Base-by-base conservation (phyloP, 2,329 filamentous ascomycete species). In the Rhynchosporium graminicola region DNA sequence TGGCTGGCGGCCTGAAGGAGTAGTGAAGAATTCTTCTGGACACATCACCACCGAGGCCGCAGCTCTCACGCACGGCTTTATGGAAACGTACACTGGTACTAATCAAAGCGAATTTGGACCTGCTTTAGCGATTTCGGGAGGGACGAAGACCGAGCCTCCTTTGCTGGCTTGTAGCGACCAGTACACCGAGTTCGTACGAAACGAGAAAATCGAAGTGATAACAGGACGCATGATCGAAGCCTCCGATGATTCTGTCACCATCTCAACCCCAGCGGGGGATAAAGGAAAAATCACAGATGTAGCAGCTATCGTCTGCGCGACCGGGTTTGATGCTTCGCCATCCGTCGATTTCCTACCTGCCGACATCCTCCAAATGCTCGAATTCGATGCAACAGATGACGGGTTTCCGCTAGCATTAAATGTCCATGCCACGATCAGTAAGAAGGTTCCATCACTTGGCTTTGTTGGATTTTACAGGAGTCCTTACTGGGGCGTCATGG, bases 401-500 rank as follows among this genome's bases (percentile, higher is more conserved):
- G 73, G 77, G 15, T 80, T 87, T n/a, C 86, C 87, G 0, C 73
- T 91, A 1, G 83, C 88, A 0, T 78, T 95, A 0, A 85, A 88
- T 28, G 87, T 88, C 56, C 87, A 90, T 66, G 84, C 83, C 1
- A 87, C 87, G 0, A 79, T 87, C 60, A 84, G 87, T 62, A 81
- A 82, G 0, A 76, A 79, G 0, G 74, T 92, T 0, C 82, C 87
- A 0, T 83, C 83, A 5, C 76, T 95, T 0, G 90, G 89, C 0
- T 93, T 95, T 69, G 87, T 95, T 0, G 91, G 91, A 0, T 92
- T 92, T 75, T 96, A 96, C 72, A 83, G 91, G 64, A 89, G 89
- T 0, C 90, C 91, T 0, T 95, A 91, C 73, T 96, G 91, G 91
- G 89, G 89, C 0, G 86, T 92, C 0, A 92, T 94, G 82, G 91